Base-by-base conservation (phyloP, 2,329 filamentous ascomycete species). In the Neofusicoccum ribis region DNA sequence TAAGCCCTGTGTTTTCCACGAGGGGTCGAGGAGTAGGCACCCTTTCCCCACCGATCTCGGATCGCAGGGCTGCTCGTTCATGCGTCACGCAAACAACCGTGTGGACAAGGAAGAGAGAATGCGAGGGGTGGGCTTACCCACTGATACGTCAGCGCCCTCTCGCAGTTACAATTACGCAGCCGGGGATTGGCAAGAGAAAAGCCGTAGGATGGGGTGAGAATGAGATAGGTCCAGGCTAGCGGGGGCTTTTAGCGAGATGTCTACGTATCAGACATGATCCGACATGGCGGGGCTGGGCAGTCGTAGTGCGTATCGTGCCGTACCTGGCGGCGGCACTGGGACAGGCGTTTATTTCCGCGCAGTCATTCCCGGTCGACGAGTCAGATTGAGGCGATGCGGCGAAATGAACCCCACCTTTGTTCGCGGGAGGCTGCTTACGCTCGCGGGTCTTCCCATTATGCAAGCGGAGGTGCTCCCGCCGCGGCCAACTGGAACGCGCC, bases 11-110 rank as follows among this genome's bases (percentile, higher is more conserved):
- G 15, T 37, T 20, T 52, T 37, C 44, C 27, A 20, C 12, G 56
- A 14, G 43, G 27, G 37, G 56, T 46, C 7, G 41, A 37, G 43
- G 56, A 47, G 23, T 31, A 37, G 9, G 23, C 15, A 20, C 23
- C 39, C 23, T 36, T 31, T 47, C 43, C 43, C 56, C 39, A 59
- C 56, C 23, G 56, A 46, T 60, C 54, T 46, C 56, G 56, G 56
- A 37, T 44, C 43, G 56, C 31, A 27, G 56, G 56, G 41, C 47
- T 47, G 15, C 43, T 60, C 39, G 20, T 59, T 41, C 20, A n/a
- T 46, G n/a, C 54, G 46, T 23, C 41, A 36, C 27, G 39, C 41
- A 44, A n/a, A 14, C 7, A 8, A 27, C 54, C 54, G 15, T 15
- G 43, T 44, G 14, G 37, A 59, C 23, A 37, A 17, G 31, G 31